Percentiles rank a stretch among this genome's conserved stretches.
These are phyloP conservation scores for Penicillium sp. DNA, from an alignment of 2,329 filamentous ascomycete species.

Conservation along the genomic window DNA sequence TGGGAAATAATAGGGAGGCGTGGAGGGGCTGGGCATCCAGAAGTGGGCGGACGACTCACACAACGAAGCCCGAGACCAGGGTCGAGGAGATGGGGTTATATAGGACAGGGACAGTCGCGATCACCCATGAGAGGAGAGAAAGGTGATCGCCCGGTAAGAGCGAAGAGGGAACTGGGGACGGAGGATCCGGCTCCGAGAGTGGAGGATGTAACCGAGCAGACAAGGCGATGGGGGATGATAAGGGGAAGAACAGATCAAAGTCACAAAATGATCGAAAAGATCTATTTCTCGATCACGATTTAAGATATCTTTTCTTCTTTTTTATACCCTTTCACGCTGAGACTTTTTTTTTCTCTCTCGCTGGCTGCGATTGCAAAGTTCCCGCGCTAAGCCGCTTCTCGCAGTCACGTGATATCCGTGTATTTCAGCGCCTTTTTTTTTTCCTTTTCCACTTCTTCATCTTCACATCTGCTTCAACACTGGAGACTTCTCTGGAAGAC, in stretches of 20 bases:
- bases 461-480: constrained; percentile 13
- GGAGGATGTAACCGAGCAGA: constrained; percentile 23
- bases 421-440: constrained; percentile 19
- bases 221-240: constrained; percentile 6
- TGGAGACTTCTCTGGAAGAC: background rate
- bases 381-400: constrained; percentile 17
- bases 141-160: constrained; percentile 23
- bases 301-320: background rate
- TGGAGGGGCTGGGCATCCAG: constrained; percentile 33
- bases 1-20: constrained; percentile 27
- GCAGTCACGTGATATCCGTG: constrained; percentile 16
- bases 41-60: constrained; percentile 1
- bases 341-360: constrained; percentile 8
- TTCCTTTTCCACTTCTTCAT: constrained; percentile 16
- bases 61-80: constrained; percentile 5
- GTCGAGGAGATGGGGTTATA: constrained; percentile 6
- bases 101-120: constrained; percentile 14
- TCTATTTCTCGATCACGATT: background rate
- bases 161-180: constrained; percentile 25
- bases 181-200: constrained; percentile 26
- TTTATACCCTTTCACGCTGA: constrained; percentile 4
- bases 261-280: background rate
- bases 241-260: background rate
- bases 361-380: constrained; percentile 8
- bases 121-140: constrained; percentile 21